Percentiles rank a stretch among this genome's conserved stretches.
Evolutionary conservation across 768 basidiomycete species (phyloP).

Genomic region (Tremella fuciformis): DNA sequence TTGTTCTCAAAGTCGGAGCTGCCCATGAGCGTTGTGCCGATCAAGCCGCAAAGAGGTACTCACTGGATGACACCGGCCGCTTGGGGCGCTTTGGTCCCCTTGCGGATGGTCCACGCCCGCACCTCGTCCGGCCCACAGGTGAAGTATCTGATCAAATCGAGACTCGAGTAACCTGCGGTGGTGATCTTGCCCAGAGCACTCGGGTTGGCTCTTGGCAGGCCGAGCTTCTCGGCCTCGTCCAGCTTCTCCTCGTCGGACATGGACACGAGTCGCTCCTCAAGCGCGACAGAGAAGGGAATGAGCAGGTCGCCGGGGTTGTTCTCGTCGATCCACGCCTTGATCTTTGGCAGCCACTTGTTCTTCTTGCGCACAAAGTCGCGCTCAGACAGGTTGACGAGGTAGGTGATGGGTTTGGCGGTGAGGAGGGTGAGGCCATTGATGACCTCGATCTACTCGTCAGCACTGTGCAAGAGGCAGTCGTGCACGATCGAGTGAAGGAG

Average conservation of each 20-base stretch:
- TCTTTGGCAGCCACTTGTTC: slow-evolving; percentile 98
- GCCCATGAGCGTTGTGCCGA: not conserved
- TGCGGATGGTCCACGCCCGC: slow-evolving; percentile 94
- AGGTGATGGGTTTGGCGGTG: slow-evolving; percentile 95
- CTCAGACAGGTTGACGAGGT: slow-evolving; percentile 95
- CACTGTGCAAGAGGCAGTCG: not conserved
- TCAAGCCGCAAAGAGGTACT: slow-evolving; percentile 43
- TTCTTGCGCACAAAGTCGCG: slow-evolving; percentile 93
- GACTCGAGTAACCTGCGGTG: slow-evolving; percentile 81
- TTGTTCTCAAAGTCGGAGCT: slow-evolving; percentile 97
- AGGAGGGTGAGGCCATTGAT: slow-evolving; percentile 67
- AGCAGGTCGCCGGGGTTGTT: slow-evolving; percentile 93
- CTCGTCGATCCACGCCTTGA: slow-evolving; percentile 96
- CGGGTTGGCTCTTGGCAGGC: slow-evolving; percentile 57
- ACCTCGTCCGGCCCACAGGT: slow-evolving; percentile 97
- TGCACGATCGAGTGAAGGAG: slow-evolving; percentile 4
- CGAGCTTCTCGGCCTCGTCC: slow-evolving; percentile 72
- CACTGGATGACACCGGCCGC: slow-evolving; percentile 98
- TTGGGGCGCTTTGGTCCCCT: slow-evolving; percentile 90
- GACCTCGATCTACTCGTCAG: slow-evolving; percentile 45
- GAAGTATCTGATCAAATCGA: slow-evolving; percentile 62
- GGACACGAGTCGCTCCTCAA: slow-evolving; percentile 81
- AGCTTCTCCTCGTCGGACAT: slow-evolving; percentile 64
- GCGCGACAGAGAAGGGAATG: slow-evolving; percentile 93
- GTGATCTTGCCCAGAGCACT: slow-evolving; percentile 89